phyloP scores from a whole-genome alignment of 257 asterid genomes.

The Perilla frutescens region DNA sequence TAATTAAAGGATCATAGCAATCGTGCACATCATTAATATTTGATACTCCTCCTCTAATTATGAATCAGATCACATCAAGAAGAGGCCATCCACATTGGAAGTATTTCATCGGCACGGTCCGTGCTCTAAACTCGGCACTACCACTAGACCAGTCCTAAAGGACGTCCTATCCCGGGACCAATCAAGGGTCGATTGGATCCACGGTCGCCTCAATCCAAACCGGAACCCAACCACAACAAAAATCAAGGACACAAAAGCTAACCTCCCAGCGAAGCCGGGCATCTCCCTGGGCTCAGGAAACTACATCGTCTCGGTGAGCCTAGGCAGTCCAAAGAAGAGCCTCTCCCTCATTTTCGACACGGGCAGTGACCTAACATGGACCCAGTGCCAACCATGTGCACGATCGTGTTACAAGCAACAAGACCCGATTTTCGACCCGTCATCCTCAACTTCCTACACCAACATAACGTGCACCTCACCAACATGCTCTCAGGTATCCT shows the following conservation, averaged over 20 bases:
- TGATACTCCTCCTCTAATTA: background rate
- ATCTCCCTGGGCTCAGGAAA: slow-evolving; percentile 52
- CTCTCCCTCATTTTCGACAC: slow-evolving; percentile 70
- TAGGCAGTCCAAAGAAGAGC: slow-evolving; percentile 63
- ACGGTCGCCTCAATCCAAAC: slow-evolving; percentile 36
- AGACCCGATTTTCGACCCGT: slow-evolving; percentile 67
- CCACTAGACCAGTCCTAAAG: slow-evolving; percentile 36
- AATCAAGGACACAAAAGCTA: slow-evolving; percentile 32
- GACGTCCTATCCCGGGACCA: slow-evolving; percentile 61
- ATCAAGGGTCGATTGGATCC: slow-evolving; percentile 59
- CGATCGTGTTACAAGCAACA: slow-evolving; percentile 59
- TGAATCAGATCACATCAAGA: slow-evolving; percentile 53
- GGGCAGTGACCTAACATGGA: slow-evolving; percentile 87
- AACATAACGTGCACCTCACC: slow-evolving; percentile 57
- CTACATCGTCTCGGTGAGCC: slow-evolving; percentile 63
- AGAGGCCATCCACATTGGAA: slow-evolving; percentile 53
- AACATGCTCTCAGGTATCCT: slow-evolving; percentile 47
- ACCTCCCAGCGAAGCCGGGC: slow-evolving; percentile 60
- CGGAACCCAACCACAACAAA: slow-evolving; percentile 22
- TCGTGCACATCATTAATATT: no score
- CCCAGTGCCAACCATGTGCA: slow-evolving; percentile 77
- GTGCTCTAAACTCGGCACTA: slow-evolving; percentile 43
- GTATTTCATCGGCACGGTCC: slow-evolving; percentile 65
- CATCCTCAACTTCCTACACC: slow-evolving; percentile 53
- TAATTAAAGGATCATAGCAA: no score